A percentile compares a stretch with the other conserved stretches of the same genome.
These are phyloP conservation scores for Durio zibethinus DNA, from an alignment of 345 rosid genomes.

Conservation along the genomic window DNA sequence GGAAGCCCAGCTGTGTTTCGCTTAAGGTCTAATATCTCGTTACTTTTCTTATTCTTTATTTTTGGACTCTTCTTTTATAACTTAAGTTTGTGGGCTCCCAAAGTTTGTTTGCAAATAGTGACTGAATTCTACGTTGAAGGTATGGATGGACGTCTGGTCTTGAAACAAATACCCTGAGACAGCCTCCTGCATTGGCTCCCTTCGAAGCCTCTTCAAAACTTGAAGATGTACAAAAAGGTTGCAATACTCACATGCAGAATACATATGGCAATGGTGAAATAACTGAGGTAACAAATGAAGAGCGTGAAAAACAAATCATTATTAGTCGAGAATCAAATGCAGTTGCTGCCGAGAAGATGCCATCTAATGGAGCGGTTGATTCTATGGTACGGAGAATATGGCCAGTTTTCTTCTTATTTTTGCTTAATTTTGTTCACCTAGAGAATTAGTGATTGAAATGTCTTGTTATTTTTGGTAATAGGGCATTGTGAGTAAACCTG, in stretches of 20 bases:
- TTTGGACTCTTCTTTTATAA: neutral
- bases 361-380: conserved; percentile 30
- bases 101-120: conserved; percentile 9
- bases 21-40: conserved; percentile 48
- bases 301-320: conserved; percentile 21
- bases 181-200: conserved; percentile 33
- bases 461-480: neutral
- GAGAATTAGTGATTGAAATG: neutral
- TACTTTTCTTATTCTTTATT: conserved; percentile 13
- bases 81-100: neutral
- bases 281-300: conserved; percentile 27
- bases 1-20: conserved; percentile 76
- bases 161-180: conserved; percentile 21
- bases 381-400: conserved; percentile 37
- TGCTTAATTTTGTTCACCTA: neutral
- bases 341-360: conserved; percentile 27
- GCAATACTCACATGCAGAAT: conserved; percentile 14
- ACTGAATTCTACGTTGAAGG: conserved; percentile 41
- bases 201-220: conserved; percentile 26
- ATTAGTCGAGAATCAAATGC: conserved; percentile 28
- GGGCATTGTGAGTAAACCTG: neutral
- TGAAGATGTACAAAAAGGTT: conserved; percentile 29
- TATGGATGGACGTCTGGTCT: conserved; percentile 69
- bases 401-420: conserved; percentile 1
- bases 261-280: conserved; percentile 17